Percentiles rank a stretch among this genome's conserved stretches.
Evolutionary conservation across 2,329 filamentous ascomycete species (phyloP).

Genomic region (Escovopsis sp.): DNA sequence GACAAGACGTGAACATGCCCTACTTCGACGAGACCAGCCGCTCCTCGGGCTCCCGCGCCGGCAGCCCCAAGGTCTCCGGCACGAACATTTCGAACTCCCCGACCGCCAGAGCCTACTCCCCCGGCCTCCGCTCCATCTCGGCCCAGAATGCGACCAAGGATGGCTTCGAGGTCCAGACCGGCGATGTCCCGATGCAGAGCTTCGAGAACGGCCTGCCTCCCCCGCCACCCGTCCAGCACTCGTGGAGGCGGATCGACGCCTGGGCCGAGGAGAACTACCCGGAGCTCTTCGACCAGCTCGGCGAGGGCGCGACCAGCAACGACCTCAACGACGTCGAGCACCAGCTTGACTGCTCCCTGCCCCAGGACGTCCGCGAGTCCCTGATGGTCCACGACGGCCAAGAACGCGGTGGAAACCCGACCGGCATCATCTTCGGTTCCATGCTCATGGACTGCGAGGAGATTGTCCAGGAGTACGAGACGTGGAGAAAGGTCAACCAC

Average conservation of each 20-base stretch:
- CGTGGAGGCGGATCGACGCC: conserved; percentile 84
- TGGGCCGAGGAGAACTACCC: conserved; percentile 95
- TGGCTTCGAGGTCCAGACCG: conserved; percentile 56
- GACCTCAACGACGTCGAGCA: conserved; percentile 96
- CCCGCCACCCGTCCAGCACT: conserved; percentile 73
- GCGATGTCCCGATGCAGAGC: conserved; percentile 92
- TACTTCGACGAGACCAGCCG: conserved; percentile 59
- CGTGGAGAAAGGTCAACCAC: conserved; percentile 87
- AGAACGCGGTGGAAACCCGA: conserved; percentile 80
- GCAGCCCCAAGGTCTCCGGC: conserved; percentile 29
- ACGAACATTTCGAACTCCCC: conserved; percentile 23
- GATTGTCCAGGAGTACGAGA: conserved; percentile 93
- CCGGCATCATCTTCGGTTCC: conserved; percentile 80
- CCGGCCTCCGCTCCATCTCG: conserved; percentile 69
- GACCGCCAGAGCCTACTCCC: conserved; percentile 57
- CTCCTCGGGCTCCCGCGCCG: conserved; percentile 33
- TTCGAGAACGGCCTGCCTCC: conserved; percentile 87
- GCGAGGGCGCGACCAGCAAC: conserved; percentile 83
- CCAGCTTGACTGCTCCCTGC: conserved; percentile 84
- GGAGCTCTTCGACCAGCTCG: conserved; percentile 84
- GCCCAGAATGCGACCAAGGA: conserved; percentile 50
- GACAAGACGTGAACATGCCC: conserved; percentile 63
- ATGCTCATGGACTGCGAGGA: conserved; percentile 98
- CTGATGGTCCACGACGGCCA: conserved; percentile 90
- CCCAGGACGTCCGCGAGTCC: conserved; percentile 86